phyloP scores from a whole-genome alignment of 148 eudicot species.

The Vaccinium macrocarpon region DNA sequence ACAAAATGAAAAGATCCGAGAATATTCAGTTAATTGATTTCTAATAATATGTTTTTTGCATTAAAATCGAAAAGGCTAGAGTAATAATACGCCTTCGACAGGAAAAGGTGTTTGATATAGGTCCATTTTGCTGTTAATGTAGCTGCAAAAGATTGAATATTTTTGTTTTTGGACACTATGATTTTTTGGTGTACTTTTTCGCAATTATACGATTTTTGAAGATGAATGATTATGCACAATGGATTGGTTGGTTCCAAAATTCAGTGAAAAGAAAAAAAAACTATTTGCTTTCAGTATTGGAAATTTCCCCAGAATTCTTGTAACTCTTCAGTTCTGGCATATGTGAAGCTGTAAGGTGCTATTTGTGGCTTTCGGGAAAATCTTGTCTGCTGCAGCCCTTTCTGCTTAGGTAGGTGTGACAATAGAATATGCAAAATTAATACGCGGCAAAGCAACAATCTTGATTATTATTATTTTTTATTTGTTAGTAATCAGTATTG shows the following conservation, averaged over 20 bases:
- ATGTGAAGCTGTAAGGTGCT: background rate
- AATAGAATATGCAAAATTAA: background rate
- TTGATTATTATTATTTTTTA: no score
- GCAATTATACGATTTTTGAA: background rate
- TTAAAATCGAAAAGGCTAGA: background rate
- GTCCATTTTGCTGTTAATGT: background rate
- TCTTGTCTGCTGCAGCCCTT: background rate
- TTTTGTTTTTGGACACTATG: background rate
- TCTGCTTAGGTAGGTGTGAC: background rate
- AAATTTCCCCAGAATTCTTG: background rate
- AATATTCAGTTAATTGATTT: background rate
- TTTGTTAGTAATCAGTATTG: background rate
- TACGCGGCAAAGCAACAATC: background rate
- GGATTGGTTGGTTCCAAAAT: background rate
- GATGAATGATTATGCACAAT: background rate
- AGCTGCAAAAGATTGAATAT: background rate
- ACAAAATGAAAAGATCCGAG: background rate
- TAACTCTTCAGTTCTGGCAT: background rate
- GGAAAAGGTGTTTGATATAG: conserved; percentile 1
- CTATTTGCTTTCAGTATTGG: background rate
- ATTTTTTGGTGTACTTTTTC: background rate
- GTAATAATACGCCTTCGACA: background rate
- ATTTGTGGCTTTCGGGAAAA: background rate
- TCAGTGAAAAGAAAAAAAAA: background rate
- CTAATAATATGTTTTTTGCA: no score